Evolutionary conservation across 2,329 filamentous ascomycete species (phyloP).

Genomic region (Exserohilum turcica): DNA sequence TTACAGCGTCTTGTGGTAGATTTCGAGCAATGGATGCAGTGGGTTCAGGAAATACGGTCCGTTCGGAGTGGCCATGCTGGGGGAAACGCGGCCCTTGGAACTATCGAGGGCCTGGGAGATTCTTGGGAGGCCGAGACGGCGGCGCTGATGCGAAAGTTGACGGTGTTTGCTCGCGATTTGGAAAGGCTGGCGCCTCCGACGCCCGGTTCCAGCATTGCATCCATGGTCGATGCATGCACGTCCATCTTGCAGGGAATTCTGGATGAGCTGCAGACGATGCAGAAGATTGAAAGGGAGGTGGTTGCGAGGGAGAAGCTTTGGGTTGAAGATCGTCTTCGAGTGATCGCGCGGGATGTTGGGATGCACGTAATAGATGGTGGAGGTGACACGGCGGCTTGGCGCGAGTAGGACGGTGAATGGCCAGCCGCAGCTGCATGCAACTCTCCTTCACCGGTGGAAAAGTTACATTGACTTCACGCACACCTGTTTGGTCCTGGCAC

Average conservation of each 20-base stretch:
- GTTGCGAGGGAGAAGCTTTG: constrained; percentile 42
- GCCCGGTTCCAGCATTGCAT: constrained; percentile 41
- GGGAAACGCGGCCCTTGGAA: constrained; percentile 16
- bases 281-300: constrained; percentile 38
- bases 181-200: constrained; percentile 36
- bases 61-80: constrained; percentile 18
- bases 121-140: constrained; percentile 44
- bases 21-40: constrained; percentile 41
- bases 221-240: constrained; percentile 38
- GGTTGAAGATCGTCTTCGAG: constrained; percentile 41
- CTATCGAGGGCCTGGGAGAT: constrained; percentile 40
- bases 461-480: too few species aligned
- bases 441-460: not conserved
- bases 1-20: constrained; percentile 34
- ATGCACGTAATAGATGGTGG: constrained; percentile 17
- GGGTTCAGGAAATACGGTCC: constrained; percentile 37
- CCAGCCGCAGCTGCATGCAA: not conserved
- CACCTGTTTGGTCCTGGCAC: too few species aligned
- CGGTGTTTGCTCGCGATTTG: constrained; percentile 37
- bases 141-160: constrained; percentile 43
- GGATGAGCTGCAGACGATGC: constrained; percentile 44
- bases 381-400: constrained; percentile 31
- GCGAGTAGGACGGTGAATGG: constrained; percentile 15
- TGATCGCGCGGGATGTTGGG: constrained; percentile 30
- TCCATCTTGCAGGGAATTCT: constrained; percentile 38